phyloP scores from a whole-genome alignment of 805 yeast species.

The Helenozyma rhizophorensis region DNA sequence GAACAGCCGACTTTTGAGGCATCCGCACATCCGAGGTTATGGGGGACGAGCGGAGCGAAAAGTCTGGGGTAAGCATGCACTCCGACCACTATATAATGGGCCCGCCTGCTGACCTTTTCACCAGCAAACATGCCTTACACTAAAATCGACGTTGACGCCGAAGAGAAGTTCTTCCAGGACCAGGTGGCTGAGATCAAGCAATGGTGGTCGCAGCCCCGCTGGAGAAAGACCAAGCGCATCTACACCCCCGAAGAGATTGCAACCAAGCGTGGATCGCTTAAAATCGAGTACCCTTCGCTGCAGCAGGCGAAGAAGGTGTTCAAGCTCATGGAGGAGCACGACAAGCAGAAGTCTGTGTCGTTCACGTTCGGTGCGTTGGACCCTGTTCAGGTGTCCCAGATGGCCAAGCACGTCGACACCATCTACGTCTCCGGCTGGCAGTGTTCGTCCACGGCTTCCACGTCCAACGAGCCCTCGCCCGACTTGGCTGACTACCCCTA shows the following conservation, averaged over 20 bases:
- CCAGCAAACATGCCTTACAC: constrained; percentile 45
- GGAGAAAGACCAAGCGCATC: constrained; percentile 82
- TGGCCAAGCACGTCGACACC: constrained; percentile 93
- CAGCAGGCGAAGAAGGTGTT: constrained; percentile 79
- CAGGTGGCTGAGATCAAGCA: constrained; percentile 70
- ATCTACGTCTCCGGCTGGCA: constrained; percentile 98
- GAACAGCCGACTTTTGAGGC: constrained; percentile 2
- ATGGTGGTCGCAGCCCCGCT: constrained; percentile 96
- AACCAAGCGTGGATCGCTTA: constrained; percentile 76
- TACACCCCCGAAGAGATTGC: constrained; percentile 89
- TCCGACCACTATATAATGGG: background rate
- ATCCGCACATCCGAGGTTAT: no score
- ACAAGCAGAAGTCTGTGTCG: constrained; percentile 65
- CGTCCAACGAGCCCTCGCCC: constrained; percentile 96
- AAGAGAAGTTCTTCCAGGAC: constrained; percentile 58
- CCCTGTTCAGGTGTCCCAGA: constrained; percentile 92
- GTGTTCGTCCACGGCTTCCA: constrained; percentile 95
- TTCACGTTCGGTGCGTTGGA: constrained; percentile 95
- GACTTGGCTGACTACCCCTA: constrained; percentile 98
- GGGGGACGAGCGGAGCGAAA: constrained; percentile 2
- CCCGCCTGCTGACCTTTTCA: background rate
- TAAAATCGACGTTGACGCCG: constrained; percentile 53
- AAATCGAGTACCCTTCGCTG: constrained; percentile 71
- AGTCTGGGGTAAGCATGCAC: constrained; percentile 7
- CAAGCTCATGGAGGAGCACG: constrained; percentile 67